Conservation (phyloP, 2,329 filamentous ascomycete species). For the Bipolaris victoriae region DNA sequence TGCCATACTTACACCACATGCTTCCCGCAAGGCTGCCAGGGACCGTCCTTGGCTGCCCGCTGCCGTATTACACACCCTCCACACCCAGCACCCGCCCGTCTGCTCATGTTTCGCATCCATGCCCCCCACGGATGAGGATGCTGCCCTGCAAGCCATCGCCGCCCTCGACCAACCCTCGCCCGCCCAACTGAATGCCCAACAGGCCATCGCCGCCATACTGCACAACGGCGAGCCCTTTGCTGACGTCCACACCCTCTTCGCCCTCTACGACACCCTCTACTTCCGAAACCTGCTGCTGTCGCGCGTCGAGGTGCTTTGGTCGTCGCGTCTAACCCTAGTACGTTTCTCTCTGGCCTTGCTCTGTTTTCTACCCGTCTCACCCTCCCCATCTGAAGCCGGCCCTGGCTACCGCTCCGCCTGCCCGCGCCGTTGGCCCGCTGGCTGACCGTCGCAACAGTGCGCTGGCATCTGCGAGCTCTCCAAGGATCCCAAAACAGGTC, state of each 20-base stretch:
- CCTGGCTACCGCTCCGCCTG: conserved; percentile 2
- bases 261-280: conserved; percentile 52
- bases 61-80: not conserved
- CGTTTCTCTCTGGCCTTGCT: conserved; percentile 25
- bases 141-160: conserved; percentile 49
- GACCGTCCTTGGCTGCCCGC: not conserved
- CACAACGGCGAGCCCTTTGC: conserved; percentile 48
- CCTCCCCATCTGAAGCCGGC: conserved; percentile 10
- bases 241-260: conserved; percentile 51
- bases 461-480: conserved; percentile 55
- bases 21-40: conserved; percentile 12
- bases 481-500: conserved; percentile 46
- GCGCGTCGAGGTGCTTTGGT: conserved; percentile 54
- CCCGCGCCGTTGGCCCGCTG: conserved; percentile 19
- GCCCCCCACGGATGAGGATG: conserved; percentile 52
- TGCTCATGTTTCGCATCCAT: conserved; percentile 33
- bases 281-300: conserved; percentile 50
- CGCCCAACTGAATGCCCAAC: conserved; percentile 43
- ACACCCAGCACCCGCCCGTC: not conserved
- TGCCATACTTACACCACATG: too few relatives aligned
- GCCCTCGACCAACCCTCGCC: conserved; percentile 41
- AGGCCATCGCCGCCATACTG: conserved; percentile 49
- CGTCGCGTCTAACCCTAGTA: conserved; percentile 50
- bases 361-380: conserved; percentile 21
- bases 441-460: conserved; percentile 37